Percentiles rank a stretch among this genome's conserved stretches.
Evolutionary conservation across 2,329 filamentous ascomycete species (phyloP).

Genomic region (Chaetomium sp.): DNA sequence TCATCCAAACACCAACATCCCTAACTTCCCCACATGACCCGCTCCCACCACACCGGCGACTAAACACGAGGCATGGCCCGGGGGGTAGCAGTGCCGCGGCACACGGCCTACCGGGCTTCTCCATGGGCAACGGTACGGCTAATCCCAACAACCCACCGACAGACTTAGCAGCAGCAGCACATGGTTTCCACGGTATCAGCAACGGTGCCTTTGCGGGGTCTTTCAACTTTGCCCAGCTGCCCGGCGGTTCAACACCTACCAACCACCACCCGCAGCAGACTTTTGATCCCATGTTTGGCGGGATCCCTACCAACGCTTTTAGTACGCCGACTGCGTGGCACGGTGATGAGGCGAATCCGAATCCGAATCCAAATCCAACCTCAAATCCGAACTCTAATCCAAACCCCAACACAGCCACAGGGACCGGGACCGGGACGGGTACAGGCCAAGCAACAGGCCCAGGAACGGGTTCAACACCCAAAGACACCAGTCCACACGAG

Average conservation of each 20-base stretch:
- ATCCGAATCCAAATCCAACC: too few species aligned
- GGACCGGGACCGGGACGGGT: too few species aligned
- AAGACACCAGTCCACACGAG: constrained; percentile 43
- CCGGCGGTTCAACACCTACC: constrained; percentile 15
- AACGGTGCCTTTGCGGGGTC: constrained; percentile 36
- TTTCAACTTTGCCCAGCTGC: constrained; percentile 33
- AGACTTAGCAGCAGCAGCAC: constrained; percentile 3
- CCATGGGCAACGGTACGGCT: constrained; percentile 21
- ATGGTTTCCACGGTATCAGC: constrained; percentile 28
- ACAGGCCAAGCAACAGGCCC: constrained; percentile 5
- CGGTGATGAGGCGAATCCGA: constrained; percentile 29
- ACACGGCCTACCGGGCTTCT: constrained; percentile 34
- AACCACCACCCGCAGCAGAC: constrained; percentile 14
- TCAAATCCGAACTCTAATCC: too few species aligned
- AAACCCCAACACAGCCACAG: too few species aligned
- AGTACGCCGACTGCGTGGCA: constrained; percentile 48
- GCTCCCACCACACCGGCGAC: constrained; percentile 25
- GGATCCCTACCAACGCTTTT: constrained; percentile 46
- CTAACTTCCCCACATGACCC: constrained; percentile 32
- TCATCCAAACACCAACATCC: constrained; percentile 35
- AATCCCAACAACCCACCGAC: constrained; percentile 5
- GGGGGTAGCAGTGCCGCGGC: constrained; percentile 27
- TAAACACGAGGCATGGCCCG: constrained; percentile 29
- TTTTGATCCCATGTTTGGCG: constrained; percentile 57
- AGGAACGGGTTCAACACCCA: constrained; percentile 36